phyloP scores from a whole-genome alignment of 2,329 filamentous ascomycete species.

The Acephala macrosclerotiorum region DNA sequence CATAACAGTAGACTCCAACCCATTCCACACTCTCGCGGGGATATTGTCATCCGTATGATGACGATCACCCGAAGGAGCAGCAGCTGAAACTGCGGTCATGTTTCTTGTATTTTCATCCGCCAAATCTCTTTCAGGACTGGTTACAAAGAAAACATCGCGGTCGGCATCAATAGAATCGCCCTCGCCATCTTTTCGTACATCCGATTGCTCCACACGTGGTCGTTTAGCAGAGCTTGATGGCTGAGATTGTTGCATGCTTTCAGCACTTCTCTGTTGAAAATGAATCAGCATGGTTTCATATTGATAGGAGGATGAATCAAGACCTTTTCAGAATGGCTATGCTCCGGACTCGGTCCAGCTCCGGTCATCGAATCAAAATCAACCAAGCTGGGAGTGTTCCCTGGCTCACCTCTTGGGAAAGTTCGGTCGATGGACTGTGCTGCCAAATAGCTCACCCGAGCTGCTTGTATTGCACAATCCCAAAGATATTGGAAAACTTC shows the following conservation, averaged over 20 bases:
- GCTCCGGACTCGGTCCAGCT: too few species aligned
- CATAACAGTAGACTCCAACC: slow-evolving; percentile 8
- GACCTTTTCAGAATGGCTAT: slow-evolving; percentile 9
- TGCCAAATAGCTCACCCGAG: slow-evolving; percentile 4
- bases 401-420: neutral
- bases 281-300: slow-evolving; percentile 12
- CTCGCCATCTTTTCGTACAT: slow-evolving; percentile 2
- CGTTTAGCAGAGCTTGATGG: slow-evolving; percentile 12
- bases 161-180: slow-evolving; percentile 6
- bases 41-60: slow-evolving; percentile 5
- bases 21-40: neutral
- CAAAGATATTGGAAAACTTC: slow-evolving; percentile 15
- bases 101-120: slow-evolving; percentile 1
- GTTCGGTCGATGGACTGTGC: neutral
- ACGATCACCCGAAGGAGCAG: slow-evolving; percentile 5
- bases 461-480: slow-evolving; percentile 9
- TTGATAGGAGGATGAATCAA: slow-evolving; percentile 12
- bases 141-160: slow-evolving; percentile 11
- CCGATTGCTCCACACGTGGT: slow-evolving; percentile 1
- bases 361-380: too few species aligned
- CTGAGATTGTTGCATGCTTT: slow-evolving; percentile 12
- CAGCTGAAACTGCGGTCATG: slow-evolving; percentile 5
- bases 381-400: slow-evolving; percentile 1
- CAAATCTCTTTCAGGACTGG: slow-evolving; percentile 15
- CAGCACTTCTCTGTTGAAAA: slow-evolving; percentile 16